phyloP scores from a whole-genome alignment of 352 stramenopile species.

The Globisporangium carolinianum region DNA sequence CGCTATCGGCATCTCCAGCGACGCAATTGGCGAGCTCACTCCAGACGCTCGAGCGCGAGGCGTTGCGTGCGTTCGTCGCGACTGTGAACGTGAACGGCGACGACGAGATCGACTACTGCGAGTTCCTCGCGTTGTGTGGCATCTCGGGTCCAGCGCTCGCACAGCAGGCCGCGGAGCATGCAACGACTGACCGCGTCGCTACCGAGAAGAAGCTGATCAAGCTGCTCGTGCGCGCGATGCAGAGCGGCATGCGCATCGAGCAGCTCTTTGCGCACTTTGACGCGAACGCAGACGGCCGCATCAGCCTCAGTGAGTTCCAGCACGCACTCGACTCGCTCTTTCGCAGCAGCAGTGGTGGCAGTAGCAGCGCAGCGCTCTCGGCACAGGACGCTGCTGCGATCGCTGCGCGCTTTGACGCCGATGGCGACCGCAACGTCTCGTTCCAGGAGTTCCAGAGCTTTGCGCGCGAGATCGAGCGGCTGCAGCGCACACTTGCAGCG shows the following conservation, averaged over 20 bases:
- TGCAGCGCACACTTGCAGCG: conserved; percentile 18
- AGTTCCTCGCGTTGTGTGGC: conserved; percentile 58
- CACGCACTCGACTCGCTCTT: conserved; percentile 46
- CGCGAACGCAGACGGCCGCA: conserved; percentile 41
- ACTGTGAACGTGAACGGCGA: conserved; percentile 57
- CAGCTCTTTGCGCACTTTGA: conserved; percentile 82
- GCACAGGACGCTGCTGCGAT: conserved; percentile 31
- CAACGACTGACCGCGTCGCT: conserved; percentile 10
- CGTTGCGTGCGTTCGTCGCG: conserved; percentile 33
- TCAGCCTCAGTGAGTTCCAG: conserved; percentile 55
- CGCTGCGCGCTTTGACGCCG: conserved; percentile 39
- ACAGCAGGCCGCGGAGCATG: conserved; percentile 9
- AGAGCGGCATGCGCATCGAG: conserved; percentile 33
- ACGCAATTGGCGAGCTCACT: conserved; percentile 11
- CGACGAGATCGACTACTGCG: conserved; percentile 51
- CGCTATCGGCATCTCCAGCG: no score
- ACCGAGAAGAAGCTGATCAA: conserved; percentile 60
- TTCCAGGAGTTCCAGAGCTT: conserved; percentile 58
- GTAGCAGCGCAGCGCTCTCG: conserved; percentile 20
- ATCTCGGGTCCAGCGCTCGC: conserved; percentile 20
- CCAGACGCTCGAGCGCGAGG: conserved; percentile 35
- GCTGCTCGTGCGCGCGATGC: conserved; percentile 41
- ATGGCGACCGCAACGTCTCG: conserved; percentile 50
- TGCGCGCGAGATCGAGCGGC: conserved; percentile 25
- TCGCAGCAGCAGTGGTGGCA: conserved; percentile 3